Base-by-base conservation (phyloP, 768 basidiomycete species). In the Leccinum boreale region DNA sequence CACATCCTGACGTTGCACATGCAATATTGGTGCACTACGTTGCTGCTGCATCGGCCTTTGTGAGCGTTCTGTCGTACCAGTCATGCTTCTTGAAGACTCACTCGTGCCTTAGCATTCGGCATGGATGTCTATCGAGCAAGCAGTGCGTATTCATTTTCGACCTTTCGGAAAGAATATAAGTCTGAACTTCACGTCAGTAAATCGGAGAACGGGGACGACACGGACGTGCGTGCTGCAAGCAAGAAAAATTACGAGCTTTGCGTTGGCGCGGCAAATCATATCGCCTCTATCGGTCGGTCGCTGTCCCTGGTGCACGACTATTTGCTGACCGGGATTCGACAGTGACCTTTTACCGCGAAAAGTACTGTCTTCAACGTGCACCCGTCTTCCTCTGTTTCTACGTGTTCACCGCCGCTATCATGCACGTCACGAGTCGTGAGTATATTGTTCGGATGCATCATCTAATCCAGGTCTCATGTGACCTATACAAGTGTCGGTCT, bases 1-100 rank as follows among this genome's bases (percentile, higher is more conserved):
- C 85, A 89, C 62, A 73, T 89, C 24, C 73, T 92, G 56, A 87
- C 86, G 42, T 74, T 92, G 51, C 90, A 92, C 66, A 87, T 92
- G 89, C 87, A 90, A 65, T 92, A 91, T 66, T 92, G 90, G 90
- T 89, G 87, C 66, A 82, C 88, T 11, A 83, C 86, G 23, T 68
- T 92, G 31, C 67, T 92, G 28, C 72, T 92, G 51, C 89, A 92
- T 69, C 82, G 90, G 17, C 90, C 90, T 11, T 91, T 91, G 89
- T 90, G 69, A 74, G 87, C 77, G 23, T 35, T 57, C 12, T 19
- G 21, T 52, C 6, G 19, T 35, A 1, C 52, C 44, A 50, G 17
- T 29, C 35, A 42, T 48, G 52, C 15, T 23, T 56, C 52, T 51
- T 29, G 31, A 24, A 14, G 55, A 21, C 46, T 65, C n/a, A 67